Evolutionary conservation across 495 filamentous ascomycete genomes (phyloP).

Genomic region (Tuber brumale): DNA sequence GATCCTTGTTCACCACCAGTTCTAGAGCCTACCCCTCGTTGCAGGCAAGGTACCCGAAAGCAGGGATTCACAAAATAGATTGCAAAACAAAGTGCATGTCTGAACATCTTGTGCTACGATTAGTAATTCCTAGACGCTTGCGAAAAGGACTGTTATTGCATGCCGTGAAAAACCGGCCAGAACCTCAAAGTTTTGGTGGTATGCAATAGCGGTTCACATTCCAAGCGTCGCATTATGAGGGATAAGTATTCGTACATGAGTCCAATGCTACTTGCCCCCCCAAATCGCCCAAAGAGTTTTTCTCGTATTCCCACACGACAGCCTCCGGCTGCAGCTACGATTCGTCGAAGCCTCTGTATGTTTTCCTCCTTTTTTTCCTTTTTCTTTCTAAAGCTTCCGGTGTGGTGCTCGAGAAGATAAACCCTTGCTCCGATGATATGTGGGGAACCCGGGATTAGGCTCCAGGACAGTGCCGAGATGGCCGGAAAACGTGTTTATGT

Average conservation of each 20-base stretch:
- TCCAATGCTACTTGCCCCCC: neutral
- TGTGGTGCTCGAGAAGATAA: neutral
- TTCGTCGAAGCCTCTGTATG: neutral
- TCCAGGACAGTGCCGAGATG: neutral
- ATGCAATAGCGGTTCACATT: neutral
- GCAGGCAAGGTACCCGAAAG: too few species aligned
- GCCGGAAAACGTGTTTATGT: slow-evolving; percentile 4
- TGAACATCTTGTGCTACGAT: too few species aligned
- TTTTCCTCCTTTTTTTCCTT: neutral
- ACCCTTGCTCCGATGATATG: neutral
- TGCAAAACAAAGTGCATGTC: too few species aligned
- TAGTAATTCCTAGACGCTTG: neutral
- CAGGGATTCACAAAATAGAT: too few species aligned
- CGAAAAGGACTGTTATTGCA: neutral
- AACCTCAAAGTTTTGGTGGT: neutral
- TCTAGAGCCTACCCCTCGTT: neutral
- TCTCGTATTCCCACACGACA: neutral
- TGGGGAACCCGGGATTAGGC: neutral
- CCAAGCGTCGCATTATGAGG: neutral
- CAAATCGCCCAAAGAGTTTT: neutral
- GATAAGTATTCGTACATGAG: neutral
- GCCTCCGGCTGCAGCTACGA: neutral
- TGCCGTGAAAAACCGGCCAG: neutral
- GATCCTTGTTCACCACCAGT: neutral
- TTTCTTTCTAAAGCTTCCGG: neutral